A percentile compares a stretch with the other conserved stretches of the same genome.
phyloP scores from a whole-genome alignment of 1,139 yeast species.

The Yamadazyma songkhlaensis region DNA sequence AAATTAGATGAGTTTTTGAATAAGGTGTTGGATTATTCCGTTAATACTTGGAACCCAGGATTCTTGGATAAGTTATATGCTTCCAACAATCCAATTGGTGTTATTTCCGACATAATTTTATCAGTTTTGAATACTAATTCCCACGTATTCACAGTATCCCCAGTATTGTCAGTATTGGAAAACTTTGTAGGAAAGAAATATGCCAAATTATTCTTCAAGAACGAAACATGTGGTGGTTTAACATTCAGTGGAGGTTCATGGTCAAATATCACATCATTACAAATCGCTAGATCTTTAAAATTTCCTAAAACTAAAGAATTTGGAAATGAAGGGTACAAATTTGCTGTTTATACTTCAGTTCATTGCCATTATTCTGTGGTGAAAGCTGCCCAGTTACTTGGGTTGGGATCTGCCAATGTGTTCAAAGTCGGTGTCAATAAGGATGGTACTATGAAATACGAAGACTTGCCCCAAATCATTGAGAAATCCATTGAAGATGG shows the following conservation, averaged over 20 bases:
- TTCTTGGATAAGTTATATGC: conserved; percentile 84
- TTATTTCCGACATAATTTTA: conserved; percentile 67
- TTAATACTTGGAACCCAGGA: conserved; percentile 86
- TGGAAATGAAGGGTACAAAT: conserved; percentile 55
- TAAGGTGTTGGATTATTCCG: conserved; percentile 61
- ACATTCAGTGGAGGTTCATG: conserved; percentile 89
- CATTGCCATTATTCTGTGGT: conserved; percentile 84
- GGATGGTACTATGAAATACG: conserved; percentile 57
- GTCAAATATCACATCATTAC: conserved; percentile 79
- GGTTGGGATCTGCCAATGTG: conserved; percentile 64
- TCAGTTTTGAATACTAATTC: conserved; percentile 78
- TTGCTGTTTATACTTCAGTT: conserved; percentile 68
- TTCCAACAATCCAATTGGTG: conserved; percentile 80
- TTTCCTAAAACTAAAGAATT: conserved; percentile 67
- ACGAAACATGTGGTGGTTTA: conserved; percentile 66
- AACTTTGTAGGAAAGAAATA: conserved; percentile 65
- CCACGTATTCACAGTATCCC: conserved; percentile 84
- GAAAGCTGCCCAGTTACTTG: conserved; percentile 76
- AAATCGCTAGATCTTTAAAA: conserved; percentile 66
- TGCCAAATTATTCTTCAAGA: conserved; percentile 59
- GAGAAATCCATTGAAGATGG: conserved; percentile 47
- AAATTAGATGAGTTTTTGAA: conserved; percentile 50
- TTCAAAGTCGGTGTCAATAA: conserved; percentile 59
- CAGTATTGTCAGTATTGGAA: conserved; percentile 75
- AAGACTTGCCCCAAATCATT: conserved; percentile 47